phyloP scores from a whole-genome alignment of 345 rosid genomes.

The Capsella bursapastoris region DNA sequence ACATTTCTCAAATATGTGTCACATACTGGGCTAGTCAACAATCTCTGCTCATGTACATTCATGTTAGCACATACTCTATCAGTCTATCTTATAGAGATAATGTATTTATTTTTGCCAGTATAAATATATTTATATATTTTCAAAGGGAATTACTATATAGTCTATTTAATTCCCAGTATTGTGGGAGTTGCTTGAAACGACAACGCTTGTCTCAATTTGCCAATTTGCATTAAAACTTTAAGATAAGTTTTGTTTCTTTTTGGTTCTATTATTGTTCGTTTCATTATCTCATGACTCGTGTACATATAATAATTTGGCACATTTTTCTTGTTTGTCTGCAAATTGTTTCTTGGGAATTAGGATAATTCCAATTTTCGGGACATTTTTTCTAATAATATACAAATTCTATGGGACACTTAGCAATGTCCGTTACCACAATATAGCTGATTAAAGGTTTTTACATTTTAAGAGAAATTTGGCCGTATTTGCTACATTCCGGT shows the following conservation, averaged over 20 bases:
- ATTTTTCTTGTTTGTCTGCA: conserved; percentile 41
- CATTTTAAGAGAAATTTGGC: conserved; percentile 21
- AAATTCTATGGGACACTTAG: neutral
- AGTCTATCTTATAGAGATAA: neutral
- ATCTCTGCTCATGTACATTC: conserved; percentile 22
- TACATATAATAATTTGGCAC: conserved; percentile 36
- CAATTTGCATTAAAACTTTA: conserved; percentile 19
- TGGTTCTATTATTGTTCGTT: neutral
- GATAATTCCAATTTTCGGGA: conserved; percentile 16
- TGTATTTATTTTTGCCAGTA: neutral
- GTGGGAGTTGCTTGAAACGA: conserved; percentile 37
- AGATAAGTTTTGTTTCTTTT: conserved; percentile 35
- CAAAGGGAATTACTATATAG: neutral
- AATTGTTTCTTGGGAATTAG: conserved; percentile 21
- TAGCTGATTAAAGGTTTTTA: conserved; percentile 4
- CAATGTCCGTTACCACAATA: conserved; percentile 1
- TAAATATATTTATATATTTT: neutral
- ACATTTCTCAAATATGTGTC: conserved; percentile 15
- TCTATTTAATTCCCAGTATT: conserved; percentile 26
- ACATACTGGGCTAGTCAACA: conserved; percentile 25
- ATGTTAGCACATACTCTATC: neutral
- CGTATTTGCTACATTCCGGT: conserved; percentile 26
- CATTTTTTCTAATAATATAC: conserved; percentile 4
- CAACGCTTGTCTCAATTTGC: conserved; percentile 35
- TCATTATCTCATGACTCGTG: conserved; percentile 34